A percentile compares a stretch with the other conserved stretches of the same genome.
Conservation (phyloP, 2,329 filamentous ascomycete species). For the Raffaelea ambrosiae region DNA sequence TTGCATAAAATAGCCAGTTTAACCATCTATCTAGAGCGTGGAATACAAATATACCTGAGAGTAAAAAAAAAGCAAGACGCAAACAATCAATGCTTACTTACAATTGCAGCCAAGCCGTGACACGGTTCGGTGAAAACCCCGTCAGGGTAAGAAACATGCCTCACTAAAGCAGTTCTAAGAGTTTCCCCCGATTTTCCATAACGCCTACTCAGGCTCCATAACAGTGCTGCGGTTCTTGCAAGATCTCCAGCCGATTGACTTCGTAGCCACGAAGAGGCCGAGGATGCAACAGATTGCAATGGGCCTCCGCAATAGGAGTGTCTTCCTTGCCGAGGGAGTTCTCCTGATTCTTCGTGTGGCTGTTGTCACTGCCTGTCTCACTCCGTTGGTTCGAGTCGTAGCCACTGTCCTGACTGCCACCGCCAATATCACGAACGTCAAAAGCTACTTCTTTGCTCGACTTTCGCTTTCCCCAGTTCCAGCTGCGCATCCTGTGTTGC, state of each 20-base stretch:
- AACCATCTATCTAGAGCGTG: background rate
- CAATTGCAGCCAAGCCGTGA: background rate
- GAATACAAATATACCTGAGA: background rate
- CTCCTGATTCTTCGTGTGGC: background rate
- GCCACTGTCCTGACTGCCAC: background rate
- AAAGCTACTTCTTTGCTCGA: background rate
- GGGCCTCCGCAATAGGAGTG: slow-evolving; percentile 13
- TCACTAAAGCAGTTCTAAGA: too few species aligned
- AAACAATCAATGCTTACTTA: background rate
- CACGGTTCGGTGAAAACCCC: too few species aligned
- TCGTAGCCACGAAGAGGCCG: slow-evolving; percentile 18
- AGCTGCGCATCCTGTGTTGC: slow-evolving; percentile 4
- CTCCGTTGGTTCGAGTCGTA: background rate
- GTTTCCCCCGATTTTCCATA: too few species aligned
- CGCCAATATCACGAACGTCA: background rate
- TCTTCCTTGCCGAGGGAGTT: background rate
- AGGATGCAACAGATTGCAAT: slow-evolving; percentile 19
- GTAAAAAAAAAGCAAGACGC: background rate
- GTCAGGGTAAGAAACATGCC: background rate
- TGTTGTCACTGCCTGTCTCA: background rate
- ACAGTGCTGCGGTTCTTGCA: slow-evolving; percentile 9
- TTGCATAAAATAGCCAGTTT: background rate
- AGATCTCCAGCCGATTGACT: slow-evolving; percentile 13
- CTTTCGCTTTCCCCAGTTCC: slow-evolving; percentile 8
- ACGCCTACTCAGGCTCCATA: too few species aligned